Base-by-base conservation (phyloP, 2,329 filamentous ascomycete genomes). In the Coleophoma eucalyptorum region DNA sequence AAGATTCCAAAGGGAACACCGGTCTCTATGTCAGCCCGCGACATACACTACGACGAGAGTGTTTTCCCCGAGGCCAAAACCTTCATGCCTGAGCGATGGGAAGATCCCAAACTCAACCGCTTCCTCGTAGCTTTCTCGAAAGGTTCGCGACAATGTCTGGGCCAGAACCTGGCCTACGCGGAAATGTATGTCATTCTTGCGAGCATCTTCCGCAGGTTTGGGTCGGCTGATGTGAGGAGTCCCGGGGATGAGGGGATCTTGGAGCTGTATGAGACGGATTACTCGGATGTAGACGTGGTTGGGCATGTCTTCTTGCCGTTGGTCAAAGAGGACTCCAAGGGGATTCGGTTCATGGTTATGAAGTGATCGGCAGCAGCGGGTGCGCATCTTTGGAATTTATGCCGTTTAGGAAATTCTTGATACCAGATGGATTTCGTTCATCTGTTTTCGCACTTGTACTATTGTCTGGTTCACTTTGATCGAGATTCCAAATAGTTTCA, bases 101-200 rank as follows among this genome's bases (percentile, higher is more conserved):
- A 65, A 20, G 61, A 60, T 4, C 65, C 65, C 40, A 34, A 40
- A 5, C 61, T 65, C 10, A 70, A 75, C 10, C 62, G 62, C 15
- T 66, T 62, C 41, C 66, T 75, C 47, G 62, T 75, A n/a, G 45
- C 68, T 0, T 75, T 74, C 55, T 68, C 66, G 8, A 72, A 67
- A 41, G 72, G 70, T 1, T 61, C 63, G 4, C 57, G 71, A 4
- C 61, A 59, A 15, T 75, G 72, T 49, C 60, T 74, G 4, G 72
- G 72, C 12, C 49, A 50, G 8, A 49, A 50, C 13, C n/a, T 52
- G 19, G 50, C 50, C 11, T 50, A 50, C 13, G 50, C 50, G 21
- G 46, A 52, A 46, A 31, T 52, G 18, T 52, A 50, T 19, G 26
- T 52, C 15, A 33, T 13, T 20, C 37, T 51, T 7, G 46, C 41